Conservation (phyloP, 371 early-diverging fungal genomes). For the Syncephalastrum contaminatum region DNA sequence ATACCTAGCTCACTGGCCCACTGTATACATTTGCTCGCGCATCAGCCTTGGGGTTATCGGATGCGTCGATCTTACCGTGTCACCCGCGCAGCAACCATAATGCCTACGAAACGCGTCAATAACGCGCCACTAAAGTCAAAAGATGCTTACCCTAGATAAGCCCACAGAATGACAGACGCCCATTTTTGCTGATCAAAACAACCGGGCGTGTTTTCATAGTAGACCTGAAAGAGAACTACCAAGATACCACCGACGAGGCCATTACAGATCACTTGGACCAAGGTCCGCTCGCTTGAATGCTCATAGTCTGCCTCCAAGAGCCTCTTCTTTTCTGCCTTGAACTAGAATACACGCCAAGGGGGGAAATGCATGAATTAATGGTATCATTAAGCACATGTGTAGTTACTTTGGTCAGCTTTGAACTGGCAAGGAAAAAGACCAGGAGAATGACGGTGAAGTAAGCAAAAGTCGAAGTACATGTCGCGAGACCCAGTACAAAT, state of each 20-base stretch:
- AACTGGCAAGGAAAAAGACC: slow-evolving; percentile 73
- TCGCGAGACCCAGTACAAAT: slow-evolving; percentile 70
- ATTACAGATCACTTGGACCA: slow-evolving; percentile 81
- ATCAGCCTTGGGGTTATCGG: no score
- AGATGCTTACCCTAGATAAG: slow-evolving; percentile 53
- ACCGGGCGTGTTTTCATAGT: slow-evolving; percentile 29
- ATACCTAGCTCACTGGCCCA: slow-evolving; percentile 91
- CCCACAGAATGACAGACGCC: slow-evolving; percentile 46
- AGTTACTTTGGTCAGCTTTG: slow-evolving; percentile 72
- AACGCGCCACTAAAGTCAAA: slow-evolving; percentile 4
- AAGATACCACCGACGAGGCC: slow-evolving; percentile 72
- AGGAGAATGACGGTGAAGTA: slow-evolving; percentile 67
- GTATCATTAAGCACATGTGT: background rate
- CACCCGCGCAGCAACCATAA: slow-evolving; percentile 86
- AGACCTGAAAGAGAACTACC: slow-evolving; percentile 52
- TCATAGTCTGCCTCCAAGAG: slow-evolving; percentile 64
- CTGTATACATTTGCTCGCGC: slow-evolving; percentile 18
- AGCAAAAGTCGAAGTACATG: slow-evolving; percentile 60
- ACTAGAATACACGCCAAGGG: slow-evolving; percentile 23
- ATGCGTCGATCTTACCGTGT: slow-evolving; percentile 71
- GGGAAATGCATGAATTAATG: background rate
- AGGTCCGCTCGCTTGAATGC: slow-evolving; percentile 53
- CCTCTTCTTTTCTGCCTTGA: slow-evolving; percentile 67
- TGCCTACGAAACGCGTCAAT: slow-evolving; percentile 34
- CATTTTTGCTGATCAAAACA: slow-evolving; percentile 31